A percentile compares a stretch with the other conserved stretches of the same genome.
Evolutionary conservation across 768 basidiomycete genomes (phyloP).

Genomic region (Suillus sp.): DNA sequence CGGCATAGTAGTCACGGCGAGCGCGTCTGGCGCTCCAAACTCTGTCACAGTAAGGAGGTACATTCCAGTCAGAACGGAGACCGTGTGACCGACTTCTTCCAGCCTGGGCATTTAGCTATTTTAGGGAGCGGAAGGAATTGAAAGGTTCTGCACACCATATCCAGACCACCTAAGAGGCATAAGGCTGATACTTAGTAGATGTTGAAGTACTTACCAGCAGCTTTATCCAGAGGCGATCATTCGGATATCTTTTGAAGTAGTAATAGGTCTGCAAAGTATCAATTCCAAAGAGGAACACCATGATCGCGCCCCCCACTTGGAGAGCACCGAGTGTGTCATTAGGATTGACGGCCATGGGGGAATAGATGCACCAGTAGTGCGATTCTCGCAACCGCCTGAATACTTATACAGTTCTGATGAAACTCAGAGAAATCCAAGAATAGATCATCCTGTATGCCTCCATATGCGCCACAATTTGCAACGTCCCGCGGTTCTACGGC

Average conservation of each 20-base stretch:
- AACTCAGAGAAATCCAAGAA: not conserved
- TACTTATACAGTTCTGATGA: not conserved
- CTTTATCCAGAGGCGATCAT: slow-evolving; percentile 23
- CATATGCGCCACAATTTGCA: not conserved
- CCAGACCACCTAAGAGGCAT: slow-evolving; percentile 7
- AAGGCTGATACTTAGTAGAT: slow-evolving; percentile 12
- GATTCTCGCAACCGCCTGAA: not conserved
- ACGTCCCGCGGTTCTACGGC: not conserved
- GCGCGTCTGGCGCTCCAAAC: slow-evolving; percentile 22
- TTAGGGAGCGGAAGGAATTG: not conserved
- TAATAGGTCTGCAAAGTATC: slow-evolving; percentile 28
- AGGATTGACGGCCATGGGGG: not conserved
- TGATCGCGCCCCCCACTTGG: slow-evolving; percentile 28
- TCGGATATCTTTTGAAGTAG: slow-evolving; percentile 24
- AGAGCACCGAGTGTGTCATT: slow-evolving; percentile 22
- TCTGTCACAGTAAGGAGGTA: slow-evolving; percentile 27
- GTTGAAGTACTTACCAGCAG: slow-evolving; percentile 19
- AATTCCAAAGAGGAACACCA: slow-evolving; percentile 29
- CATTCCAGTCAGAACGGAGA: slow-evolving; percentile 23
- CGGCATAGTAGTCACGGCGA: slow-evolving; percentile 17
- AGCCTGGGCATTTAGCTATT: slow-evolving; percentile 1
- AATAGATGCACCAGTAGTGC: not conserved
- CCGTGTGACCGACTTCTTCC: slow-evolving; percentile 26
- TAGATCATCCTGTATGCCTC: not conserved
- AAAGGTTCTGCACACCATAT: slow-evolving; percentile 7